phyloP scores from a whole-genome alignment of 2,329 filamentous ascomycete genomes.

The Cladophialophora psammophila region DNA sequence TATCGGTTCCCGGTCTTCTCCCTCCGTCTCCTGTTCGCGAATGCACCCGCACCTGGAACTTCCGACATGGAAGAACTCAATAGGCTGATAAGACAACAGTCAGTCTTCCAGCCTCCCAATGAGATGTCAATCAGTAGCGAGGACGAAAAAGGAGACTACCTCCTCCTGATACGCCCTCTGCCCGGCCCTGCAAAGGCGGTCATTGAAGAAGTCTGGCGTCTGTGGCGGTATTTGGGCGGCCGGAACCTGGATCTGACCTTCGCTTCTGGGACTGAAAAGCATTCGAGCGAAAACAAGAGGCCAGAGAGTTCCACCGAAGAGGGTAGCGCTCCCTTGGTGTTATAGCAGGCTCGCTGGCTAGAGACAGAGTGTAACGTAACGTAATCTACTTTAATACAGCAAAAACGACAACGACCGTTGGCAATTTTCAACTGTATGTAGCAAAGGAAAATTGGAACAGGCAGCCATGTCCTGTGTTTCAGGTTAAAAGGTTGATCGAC shows the following conservation, averaged over 20 bases:
- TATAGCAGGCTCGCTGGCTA: too few relatives aligned
- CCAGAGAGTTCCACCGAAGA: too few relatives aligned
- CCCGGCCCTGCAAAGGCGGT: slow-evolving; percentile 23
- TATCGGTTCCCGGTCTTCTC: slow-evolving; percentile 37
- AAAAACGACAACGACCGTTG: too few relatives aligned
- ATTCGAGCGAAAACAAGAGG: background rate
- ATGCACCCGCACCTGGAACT: background rate
- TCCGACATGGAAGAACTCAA: slow-evolving; percentile 14
- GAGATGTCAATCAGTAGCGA: background rate
- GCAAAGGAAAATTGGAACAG: too few relatives aligned
- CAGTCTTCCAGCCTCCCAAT: slow-evolving; percentile 1
- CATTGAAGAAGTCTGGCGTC: slow-evolving; percentile 36
- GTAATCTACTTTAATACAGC: too few relatives aligned
- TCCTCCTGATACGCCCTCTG: slow-evolving; percentile 33
- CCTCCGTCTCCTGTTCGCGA: slow-evolving; percentile 26
- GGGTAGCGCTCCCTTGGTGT: too few relatives aligned
- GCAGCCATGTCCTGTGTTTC: too few relatives aligned
- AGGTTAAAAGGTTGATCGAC: too few relatives aligned
- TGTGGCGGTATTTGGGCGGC: slow-evolving; percentile 40
- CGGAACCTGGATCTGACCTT: slow-evolving; percentile 13
- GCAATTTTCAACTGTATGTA: too few relatives aligned
- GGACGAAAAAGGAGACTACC: slow-evolving; percentile 9
- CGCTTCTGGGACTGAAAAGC: background rate
- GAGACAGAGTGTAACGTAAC: too few relatives aligned
- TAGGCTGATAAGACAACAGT: background rate